Evolutionary conservation across 768 basidiomycete genomes (phyloP).

Genomic region (Tricholoma furcatifolium): DNA sequence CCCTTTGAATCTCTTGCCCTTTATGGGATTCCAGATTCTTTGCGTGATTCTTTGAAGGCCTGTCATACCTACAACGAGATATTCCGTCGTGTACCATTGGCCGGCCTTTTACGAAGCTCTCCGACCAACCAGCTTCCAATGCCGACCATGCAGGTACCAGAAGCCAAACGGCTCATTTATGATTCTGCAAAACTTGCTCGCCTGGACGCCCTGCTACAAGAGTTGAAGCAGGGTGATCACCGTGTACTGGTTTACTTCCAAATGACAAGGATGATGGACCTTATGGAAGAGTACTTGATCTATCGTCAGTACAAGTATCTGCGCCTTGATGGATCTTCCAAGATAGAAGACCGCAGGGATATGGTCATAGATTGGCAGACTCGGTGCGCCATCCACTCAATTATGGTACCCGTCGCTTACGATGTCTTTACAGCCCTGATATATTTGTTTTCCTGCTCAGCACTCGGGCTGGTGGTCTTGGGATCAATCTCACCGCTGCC

Average conservation of each 20-base stretch:
- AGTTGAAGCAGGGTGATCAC: conserved; percentile 91
- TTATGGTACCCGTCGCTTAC: neutral
- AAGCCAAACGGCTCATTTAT: conserved; percentile 90
- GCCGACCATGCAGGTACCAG: conserved; percentile 89
- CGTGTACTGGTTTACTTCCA: conserved; percentile 97
- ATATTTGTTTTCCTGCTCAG: conserved; percentile 90
- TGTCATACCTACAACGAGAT: conserved; percentile 44
- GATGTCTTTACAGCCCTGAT: conserved; percentile 57
- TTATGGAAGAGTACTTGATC: conserved; percentile 98
- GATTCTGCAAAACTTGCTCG: conserved; percentile 96
- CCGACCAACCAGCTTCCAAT: conserved; percentile 72
- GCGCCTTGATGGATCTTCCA: conserved; percentile 89
- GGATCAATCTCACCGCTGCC: conserved; percentile 94
- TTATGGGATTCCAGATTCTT: conserved; percentile 76
- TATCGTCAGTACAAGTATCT: conserved; percentile 96
- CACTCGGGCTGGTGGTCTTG: conserved; percentile 93
- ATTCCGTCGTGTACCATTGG: conserved; percentile 59
- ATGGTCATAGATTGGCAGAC: conserved; percentile 99
- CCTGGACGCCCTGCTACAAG: conserved; percentile 84
- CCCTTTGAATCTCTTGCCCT: conserved; percentile 75
- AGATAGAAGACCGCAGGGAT: conserved; percentile 93
- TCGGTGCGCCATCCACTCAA: conserved; percentile 49
- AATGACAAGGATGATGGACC: conserved; percentile 99
- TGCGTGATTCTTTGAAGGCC: conserved; percentile 57
- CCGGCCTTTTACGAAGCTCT: conserved; percentile 69